Percentiles rank a stretch among this genome's conserved stretches.
These are phyloP conservation scores for Euphrasia arctica DNA, from an alignment of 305 asterid genomes.

Conservation along the genomic window DNA sequence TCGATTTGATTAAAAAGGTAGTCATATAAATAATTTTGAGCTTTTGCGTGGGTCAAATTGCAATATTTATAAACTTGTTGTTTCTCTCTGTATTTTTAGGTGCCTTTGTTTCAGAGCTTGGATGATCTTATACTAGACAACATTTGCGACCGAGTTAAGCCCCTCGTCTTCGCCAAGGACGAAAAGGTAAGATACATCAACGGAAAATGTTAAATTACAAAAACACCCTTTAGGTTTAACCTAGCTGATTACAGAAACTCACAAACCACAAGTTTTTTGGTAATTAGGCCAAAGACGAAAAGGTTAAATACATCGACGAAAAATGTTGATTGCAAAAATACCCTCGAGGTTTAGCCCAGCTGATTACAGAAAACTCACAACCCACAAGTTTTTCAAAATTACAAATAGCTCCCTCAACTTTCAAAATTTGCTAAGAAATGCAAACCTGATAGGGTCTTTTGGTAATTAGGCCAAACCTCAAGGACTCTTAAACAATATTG, in stretches of 20 bases:
- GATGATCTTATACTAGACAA: constrained; percentile 91
- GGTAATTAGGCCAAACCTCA: not conserved
- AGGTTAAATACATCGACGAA: not conserved
- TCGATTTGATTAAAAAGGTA: constrained; percentile 70
- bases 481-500: not conserved
- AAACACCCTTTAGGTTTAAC: too few species aligned
- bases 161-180: constrained; percentile 72
- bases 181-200: constrained; percentile 59
- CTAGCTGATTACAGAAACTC: too few species aligned
- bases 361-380: not conserved
- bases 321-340: not conserved
- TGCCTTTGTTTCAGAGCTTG: constrained; percentile 75
- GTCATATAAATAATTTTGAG: not conserved
- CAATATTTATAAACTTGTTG: too few species aligned
- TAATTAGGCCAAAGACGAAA: too few species aligned
- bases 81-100: constrained; percentile 36
- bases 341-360: not conserved
- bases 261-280: too few species aligned
- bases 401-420: too few species aligned
- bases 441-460: not conserved
- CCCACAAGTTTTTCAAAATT: not conserved
- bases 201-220: too few species aligned
- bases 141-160: constrained; percentile 91
- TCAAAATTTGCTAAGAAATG: not conserved
- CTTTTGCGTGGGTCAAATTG: not conserved